Conservation (phyloP, 257 asterid species). For the Nicotiana benthamiana region DNA sequence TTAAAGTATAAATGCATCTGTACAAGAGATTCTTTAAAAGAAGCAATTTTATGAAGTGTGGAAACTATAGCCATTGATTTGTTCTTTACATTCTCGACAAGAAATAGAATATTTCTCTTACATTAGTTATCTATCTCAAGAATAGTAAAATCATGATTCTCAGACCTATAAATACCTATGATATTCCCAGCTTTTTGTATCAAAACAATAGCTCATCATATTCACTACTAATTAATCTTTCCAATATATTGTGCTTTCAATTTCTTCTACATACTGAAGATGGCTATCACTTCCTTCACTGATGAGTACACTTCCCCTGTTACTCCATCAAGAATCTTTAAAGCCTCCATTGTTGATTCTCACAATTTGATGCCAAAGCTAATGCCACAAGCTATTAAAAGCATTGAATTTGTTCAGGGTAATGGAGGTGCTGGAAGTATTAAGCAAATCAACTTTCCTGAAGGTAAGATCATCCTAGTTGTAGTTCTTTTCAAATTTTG, state of each 20-base stretch:
- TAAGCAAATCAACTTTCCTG: too few relatives aligned
- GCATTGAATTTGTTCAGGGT: constrained; percentile 24
- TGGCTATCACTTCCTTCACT: constrained; percentile 18
- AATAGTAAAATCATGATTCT: neutral
- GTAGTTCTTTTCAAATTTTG: too few relatives aligned
- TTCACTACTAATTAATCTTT: neutral
- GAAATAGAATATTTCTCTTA: neutral
- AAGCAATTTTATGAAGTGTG: neutral
- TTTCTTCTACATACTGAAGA: neutral
- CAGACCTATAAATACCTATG: neutral
- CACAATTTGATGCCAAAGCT: constrained; percentile 40
- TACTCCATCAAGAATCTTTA: constrained; percentile 35
- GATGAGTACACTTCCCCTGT: constrained; percentile 32
- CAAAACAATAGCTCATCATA: neutral
- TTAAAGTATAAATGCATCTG: neutral
- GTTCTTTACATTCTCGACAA: neutral
- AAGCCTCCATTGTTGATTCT: constrained; percentile 35
- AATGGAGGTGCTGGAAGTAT: too few relatives aligned
- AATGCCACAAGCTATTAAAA: constrained; percentile 36
- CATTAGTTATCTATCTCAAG: neutral
- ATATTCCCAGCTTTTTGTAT: neutral
- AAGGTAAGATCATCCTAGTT: constrained; percentile 2
- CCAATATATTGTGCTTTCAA: neutral
- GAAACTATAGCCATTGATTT: neutral
- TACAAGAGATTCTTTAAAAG: neutral